Base-by-base conservation (phyloP, 176 grass and related monocot genomes). In the Pontederia crassipes region DNA sequence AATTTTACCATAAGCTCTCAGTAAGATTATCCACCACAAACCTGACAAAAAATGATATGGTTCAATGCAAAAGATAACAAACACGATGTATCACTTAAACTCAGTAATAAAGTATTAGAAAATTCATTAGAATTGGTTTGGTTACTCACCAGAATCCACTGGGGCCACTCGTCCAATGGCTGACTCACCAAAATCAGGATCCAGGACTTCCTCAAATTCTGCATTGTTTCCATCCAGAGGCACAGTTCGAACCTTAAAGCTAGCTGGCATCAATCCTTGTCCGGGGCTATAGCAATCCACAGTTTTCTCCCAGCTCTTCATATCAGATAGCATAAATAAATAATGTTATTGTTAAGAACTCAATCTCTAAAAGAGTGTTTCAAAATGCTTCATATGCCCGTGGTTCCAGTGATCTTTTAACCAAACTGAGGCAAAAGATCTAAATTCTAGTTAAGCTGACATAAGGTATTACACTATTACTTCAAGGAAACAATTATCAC, bases 281-380 rank as follows among this genome's bases (percentile, higher is more conserved):
- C 87, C 87, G 65, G 82, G 87, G 57, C 87, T 90, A 70, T 90
- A 90, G 60, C 87, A 85, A 61, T 90, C 87, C 57, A 90, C 87
- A 57, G 87, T 90, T 57, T 90, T 90, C 76, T 90, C 87, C 87
- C 87, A 90, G 69, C 87, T 90, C 87, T 86, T 70, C 11, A 35
- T 49, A 87, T 72, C 52, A 96, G 69, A 83, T 45, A 53, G 77
- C 59, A 74, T 55, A 61, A 57, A 63, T 51, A 29, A 12, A 32
- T 8, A 9, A 62, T 4, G 10, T 46, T 4, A 45, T 26, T 14
- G n/a, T 46, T 55, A 17, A 49, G 9, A n/a, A 65, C 10, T 15
- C 4, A 64, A 24, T 8, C 49, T 12, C 61, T 72, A 45, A 72
- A 46, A 13, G 15, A 72, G 28, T 11, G 2, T n/a, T 12, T 16